Percentiles rank a stretch among this genome's conserved stretches.
Conservation (phyloP, 352 stramenopile genomes). For the Phytophthora ohioensis region DNA sequence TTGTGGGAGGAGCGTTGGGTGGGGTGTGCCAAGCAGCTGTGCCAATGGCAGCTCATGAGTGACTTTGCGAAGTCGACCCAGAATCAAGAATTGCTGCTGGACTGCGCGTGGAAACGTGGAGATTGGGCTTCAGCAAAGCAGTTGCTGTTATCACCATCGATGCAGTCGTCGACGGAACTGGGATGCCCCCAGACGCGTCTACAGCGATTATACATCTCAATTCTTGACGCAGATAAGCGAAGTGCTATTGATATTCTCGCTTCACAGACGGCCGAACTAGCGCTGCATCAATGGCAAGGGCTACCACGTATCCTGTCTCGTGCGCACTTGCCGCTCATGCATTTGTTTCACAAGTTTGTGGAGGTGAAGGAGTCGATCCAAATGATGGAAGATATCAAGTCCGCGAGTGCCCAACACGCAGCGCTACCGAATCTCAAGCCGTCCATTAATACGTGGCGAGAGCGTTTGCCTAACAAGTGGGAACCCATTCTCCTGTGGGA, state of each 20-base stretch:
- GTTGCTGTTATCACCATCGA: slow-evolving; percentile 68
- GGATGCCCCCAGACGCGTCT: slow-evolving; percentile 82
- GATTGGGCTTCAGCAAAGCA: slow-evolving; percentile 91
- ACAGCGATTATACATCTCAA: slow-evolving; percentile 90
- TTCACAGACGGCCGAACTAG: slow-evolving; percentile 81
- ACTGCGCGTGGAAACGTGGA: slow-evolving; percentile 93
- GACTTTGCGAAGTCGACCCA: slow-evolving; percentile 93
- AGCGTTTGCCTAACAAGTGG: slow-evolving; percentile 94
- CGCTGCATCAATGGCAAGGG: slow-evolving; percentile 91
- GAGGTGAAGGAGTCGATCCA: slow-evolving; percentile 93
- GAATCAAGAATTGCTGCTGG: slow-evolving; percentile 93
- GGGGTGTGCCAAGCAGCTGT: slow-evolving; percentile 91
- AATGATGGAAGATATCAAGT: slow-evolving; percentile 92
- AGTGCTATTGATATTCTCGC: slow-evolving; percentile 70
- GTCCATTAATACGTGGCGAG: slow-evolving; percentile 93
- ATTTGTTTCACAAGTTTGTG: slow-evolving; percentile 93
- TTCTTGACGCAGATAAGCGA: slow-evolving; percentile 86
- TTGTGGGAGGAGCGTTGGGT: slow-evolving; percentile 93
- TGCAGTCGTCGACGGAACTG: slow-evolving; percentile 69
- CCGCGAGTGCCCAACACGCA: slow-evolving; percentile 82
- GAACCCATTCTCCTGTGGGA: slow-evolving; percentile 94
- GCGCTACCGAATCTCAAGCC: slow-evolving; percentile 90
- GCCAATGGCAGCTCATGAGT: slow-evolving; percentile 94
- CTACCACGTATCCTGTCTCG: slow-evolving; percentile 81
- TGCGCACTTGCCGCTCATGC: slow-evolving; percentile 86